Percentiles rank a stretch among this genome's conserved stretches.
Conservation (phyloP, 176 grass and related monocot species). For the Poa pratensis region DNA sequence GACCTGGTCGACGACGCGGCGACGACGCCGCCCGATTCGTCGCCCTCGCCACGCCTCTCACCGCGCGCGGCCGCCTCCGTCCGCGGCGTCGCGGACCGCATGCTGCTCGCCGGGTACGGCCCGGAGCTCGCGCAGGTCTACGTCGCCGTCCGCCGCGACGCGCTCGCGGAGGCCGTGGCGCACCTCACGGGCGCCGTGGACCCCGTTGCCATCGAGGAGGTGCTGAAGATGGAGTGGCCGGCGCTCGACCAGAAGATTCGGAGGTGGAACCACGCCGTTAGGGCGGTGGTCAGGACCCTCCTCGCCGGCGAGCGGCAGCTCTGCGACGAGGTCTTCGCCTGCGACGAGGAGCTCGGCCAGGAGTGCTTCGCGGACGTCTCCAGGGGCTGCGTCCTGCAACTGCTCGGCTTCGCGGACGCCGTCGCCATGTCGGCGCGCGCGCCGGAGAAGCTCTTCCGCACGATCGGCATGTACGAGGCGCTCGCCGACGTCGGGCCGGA, state of each 20-base stretch:
- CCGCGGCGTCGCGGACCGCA: constrained; percentile 49
- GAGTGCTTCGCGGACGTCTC: constrained; percentile 83
- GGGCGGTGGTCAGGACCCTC: constrained; percentile 42
- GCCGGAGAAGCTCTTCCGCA: constrained; percentile 75
- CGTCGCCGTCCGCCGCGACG: constrained; percentile 60
- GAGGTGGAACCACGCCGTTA: constrained; percentile 69
- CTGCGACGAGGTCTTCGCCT: constrained; percentile 64
- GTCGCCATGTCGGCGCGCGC: constrained; percentile 61
- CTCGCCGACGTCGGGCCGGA: constrained; percentile 57
- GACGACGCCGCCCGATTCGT: constrained; percentile 25
- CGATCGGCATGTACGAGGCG: constrained; percentile 84
- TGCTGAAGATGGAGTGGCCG: constrained; percentile 69
- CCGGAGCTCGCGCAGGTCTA: constrained; percentile 75
- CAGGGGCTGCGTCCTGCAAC: constrained; percentile 69
- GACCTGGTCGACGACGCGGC: constrained; percentile 36
- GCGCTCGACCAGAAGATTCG: constrained; percentile 73
- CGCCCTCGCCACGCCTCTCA: constrained; percentile 38
- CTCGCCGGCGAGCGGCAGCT: constrained; percentile 57
- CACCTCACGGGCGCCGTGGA: constrained; percentile 53
- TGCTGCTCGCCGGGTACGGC: constrained; percentile 73
- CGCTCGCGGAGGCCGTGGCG: constrained; percentile 59
- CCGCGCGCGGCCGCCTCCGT: constrained; percentile 40
- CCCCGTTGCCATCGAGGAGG: constrained; percentile 73
- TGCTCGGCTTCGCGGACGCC: constrained; percentile 77
- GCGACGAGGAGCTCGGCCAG: constrained; percentile 50